Conservation (phyloP, 306 rosid genomes). For the Crotalaria pallida region DNA sequence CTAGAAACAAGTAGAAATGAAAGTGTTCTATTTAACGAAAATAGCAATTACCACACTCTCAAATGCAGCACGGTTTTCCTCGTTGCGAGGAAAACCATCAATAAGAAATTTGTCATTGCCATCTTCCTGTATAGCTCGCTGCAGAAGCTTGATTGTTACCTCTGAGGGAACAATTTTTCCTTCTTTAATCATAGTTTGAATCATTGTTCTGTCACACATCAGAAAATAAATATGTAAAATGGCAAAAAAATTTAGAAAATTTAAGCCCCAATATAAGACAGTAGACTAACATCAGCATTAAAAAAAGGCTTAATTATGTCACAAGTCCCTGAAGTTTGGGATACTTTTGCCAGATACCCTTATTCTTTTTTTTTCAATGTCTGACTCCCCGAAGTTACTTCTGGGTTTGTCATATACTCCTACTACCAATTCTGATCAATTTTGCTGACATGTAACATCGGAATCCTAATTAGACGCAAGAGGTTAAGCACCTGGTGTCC, state of each 20-base stretch:
- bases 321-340: too few species aligned
- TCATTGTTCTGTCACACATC: constrained; percentile 70
- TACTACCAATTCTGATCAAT: too few species aligned
- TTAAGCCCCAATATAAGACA: constrained; percentile 8
- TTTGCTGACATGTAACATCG: too few species aligned
- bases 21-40: not conserved
- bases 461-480: too few species aligned
- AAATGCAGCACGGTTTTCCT: constrained; percentile 99
- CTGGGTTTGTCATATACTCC: too few species aligned
- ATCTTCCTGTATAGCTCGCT: constrained; percentile 66
- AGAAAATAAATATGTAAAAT: constrained; percentile 15
- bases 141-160: constrained; percentile 90
- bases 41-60: constrained; percentile 64
- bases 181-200: constrained; percentile 88
- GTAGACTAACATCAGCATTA: not conserved
- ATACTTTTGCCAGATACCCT: too few species aligned
- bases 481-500: too few species aligned
- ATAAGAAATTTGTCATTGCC: constrained; percentile 89
- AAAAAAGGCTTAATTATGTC: too few species aligned
- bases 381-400: too few species aligned
- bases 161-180: constrained; percentile 96
- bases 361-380: too few species aligned
- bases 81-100: constrained; percentile 99
- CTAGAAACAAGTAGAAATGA: not conserved
- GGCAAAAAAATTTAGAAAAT: not conserved